Conservation (phyloP, 1,284 basidiomycete genomes). For the Apiotrichum laibachii region DNA sequence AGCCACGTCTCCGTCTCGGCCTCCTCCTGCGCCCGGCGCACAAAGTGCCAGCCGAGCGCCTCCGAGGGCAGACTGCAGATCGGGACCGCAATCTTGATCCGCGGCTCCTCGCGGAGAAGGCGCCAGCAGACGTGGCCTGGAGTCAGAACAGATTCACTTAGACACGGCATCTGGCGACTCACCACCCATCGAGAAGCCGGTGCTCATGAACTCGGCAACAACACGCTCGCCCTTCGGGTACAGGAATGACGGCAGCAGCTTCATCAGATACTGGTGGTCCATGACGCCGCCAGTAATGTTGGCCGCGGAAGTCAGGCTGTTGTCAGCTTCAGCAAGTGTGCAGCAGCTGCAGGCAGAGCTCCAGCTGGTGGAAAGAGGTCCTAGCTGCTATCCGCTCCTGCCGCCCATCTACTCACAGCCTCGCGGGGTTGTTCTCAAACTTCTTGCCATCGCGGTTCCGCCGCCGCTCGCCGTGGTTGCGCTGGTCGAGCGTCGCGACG, state of each 20-base stretch:
- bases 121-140: constrained; percentile 22
- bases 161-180: background rate
- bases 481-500: constrained; percentile 59
- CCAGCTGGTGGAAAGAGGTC: no score
- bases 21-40: constrained; percentile 31
- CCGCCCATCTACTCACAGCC: constrained; percentile 46
- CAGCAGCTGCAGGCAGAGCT: no score
- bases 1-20: constrained; percentile 5
- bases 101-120: constrained; percentile 57
- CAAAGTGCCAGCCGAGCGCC: constrained; percentile 59
- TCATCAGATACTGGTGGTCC: constrained; percentile 77
- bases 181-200: constrained; percentile 57
- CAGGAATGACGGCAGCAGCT: constrained; percentile 72
- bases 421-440: constrained; percentile 64
- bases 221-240: constrained; percentile 68
- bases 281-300: constrained; percentile 16
- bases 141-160: background rate
- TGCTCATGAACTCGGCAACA: constrained; percentile 64
- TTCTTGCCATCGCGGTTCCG: constrained; percentile 26
- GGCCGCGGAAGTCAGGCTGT: constrained; percentile 12
- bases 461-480: constrained; percentile 64
- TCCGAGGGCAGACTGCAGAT: constrained; percentile 69
- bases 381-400: no score
- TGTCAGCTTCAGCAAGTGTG: background rate
- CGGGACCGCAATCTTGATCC: constrained; percentile 69